A percentile compares a stretch with the other conserved stretches of the same genome.
These are phyloP conservation scores for Ceratorhiza oryzae-sativae DNA, from an alignment of 1,284 basidiomycete species.

Conservation along the genomic window DNA sequence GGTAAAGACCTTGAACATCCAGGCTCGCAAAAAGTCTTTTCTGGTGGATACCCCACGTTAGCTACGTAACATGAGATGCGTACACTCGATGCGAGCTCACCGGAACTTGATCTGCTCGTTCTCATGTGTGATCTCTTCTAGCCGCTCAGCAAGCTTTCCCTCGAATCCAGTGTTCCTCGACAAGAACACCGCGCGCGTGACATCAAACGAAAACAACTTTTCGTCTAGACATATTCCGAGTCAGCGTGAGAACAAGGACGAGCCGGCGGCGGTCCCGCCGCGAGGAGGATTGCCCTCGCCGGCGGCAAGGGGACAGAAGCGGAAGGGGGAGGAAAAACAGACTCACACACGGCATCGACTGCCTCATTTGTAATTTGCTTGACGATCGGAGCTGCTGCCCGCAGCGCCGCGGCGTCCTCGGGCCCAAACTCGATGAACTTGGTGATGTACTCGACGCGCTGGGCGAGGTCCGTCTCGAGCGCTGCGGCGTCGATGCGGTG, in stretches of 20 bases:
- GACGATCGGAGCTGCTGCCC: constrained; percentile 35
- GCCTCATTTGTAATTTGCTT: constrained; percentile 23
- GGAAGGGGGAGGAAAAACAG: not conserved
- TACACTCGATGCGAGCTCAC: constrained; percentile 7
- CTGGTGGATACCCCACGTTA: not conserved
- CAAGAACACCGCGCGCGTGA: constrained; percentile 41
- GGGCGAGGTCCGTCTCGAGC: constrained; percentile 27
- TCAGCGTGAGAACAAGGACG: not conserved
- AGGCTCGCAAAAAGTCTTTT: constrained; percentile 41
- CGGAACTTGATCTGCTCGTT: constrained; percentile 42
- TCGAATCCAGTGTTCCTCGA: constrained; percentile 41
- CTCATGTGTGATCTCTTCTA: constrained; percentile 39
- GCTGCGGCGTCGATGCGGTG: constrained; percentile 28
- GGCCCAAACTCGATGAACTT: constrained; percentile 41
- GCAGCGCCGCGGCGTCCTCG: constrained; percentile 40
- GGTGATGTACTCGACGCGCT: constrained; percentile 39
- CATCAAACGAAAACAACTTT: constrained; percentile 42
- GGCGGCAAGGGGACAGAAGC: not conserved
- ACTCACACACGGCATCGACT: constrained; percentile 43
- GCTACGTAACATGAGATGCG: too few relatives aligned
- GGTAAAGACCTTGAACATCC: constrained; percentile 43
- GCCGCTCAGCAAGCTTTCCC: constrained; percentile 7
- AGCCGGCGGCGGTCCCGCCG: constrained; percentile 6
- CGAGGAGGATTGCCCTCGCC: not conserved
- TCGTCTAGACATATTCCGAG: constrained; percentile 28